These are phyloP conservation scores for Ceratobasidium sp. DNA, from an alignment of 1,284 basidiomycete species.

Conservation along the genomic window DNA sequence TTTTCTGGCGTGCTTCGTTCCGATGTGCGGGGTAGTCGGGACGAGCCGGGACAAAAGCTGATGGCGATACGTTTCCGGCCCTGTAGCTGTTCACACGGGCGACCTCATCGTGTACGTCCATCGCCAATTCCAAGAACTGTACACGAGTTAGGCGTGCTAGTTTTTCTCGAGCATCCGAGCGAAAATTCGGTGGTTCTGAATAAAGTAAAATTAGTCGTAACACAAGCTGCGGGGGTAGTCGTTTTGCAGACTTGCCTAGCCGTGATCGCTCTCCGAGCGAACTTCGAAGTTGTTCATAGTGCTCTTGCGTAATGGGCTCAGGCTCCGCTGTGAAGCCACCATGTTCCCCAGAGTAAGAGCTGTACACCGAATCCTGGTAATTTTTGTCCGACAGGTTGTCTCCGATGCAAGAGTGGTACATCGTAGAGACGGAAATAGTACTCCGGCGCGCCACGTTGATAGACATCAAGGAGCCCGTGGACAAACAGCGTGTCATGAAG, in stretches of 20 bases:
- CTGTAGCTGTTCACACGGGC: neutral
- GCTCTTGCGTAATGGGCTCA: neutral
- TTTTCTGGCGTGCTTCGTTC: conserved; percentile 4
- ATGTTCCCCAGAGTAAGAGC: conserved; percentile 13
- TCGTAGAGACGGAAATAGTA: neutral
- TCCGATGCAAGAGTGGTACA: conserved; percentile 4
- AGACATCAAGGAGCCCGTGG: neutral
- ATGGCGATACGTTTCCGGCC: neutral
- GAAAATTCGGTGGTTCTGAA: neutral
- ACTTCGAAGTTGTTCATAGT: conserved; percentile 12
- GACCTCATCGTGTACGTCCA: conserved; percentile 10
- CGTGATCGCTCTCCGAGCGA: neutral
- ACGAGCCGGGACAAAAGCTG: neutral
- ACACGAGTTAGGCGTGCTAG: neutral
- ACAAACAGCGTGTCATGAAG: neutral
- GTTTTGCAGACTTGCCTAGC: neutral
- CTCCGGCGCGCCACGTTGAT: neutral
- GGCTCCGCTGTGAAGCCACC: neutral
- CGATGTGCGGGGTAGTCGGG: neutral
- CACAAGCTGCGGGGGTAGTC: too few relatives aligned
- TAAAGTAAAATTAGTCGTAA: too few relatives aligned
- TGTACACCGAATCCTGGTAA: conserved; percentile 10
- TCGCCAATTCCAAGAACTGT: neutral
- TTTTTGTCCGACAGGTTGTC: conserved; percentile 65
- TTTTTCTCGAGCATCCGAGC: conserved; percentile 11